Evolutionary conservation across 2,329 filamentous ascomycete species (phyloP).

Genomic region (Aspergillus udagawae): DNA sequence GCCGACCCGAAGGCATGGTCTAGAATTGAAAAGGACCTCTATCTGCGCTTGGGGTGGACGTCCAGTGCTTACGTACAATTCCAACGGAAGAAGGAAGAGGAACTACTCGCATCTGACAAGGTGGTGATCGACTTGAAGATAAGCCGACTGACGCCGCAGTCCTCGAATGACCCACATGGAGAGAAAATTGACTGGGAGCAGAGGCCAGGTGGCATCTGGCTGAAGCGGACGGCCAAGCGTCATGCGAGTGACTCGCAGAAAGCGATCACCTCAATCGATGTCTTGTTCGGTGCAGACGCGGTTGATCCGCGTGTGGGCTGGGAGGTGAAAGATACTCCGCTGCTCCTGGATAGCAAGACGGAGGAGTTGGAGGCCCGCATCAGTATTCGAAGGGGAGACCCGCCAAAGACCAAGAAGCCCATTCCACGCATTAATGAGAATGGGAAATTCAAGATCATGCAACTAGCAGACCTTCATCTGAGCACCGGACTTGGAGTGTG

Average conservation of each 20-base stretch:
- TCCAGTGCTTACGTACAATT: conserved; percentile 77
- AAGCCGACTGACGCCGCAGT: conserved; percentile 65
- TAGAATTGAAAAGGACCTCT: conserved; percentile 84
- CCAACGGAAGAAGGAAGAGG: conserved; percentile 79
- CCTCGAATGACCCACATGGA: conserved; percentile 51
- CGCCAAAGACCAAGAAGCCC: conserved; percentile 62
- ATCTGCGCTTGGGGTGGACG: conserved; percentile 69
- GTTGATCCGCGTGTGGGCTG: conserved; percentile 85
- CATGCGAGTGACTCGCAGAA: conserved; percentile 70
- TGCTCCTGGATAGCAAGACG: conserved; percentile 63
- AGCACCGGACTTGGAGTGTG: conserved; percentile 84
- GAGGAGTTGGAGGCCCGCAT: conserved; percentile 68
- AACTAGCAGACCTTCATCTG: conserved; percentile 89
- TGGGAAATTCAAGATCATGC: conserved; percentile 95
- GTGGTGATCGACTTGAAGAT: conserved; percentile 77
- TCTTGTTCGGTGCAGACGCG: conserved; percentile 85
- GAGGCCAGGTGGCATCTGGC: conserved; percentile 73
- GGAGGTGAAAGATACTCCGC: conserved; percentile 69
- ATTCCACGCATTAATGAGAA: conserved; percentile 76
- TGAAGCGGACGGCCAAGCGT: conserved; percentile 68
- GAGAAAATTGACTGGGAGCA: conserved; percentile 70
- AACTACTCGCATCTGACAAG: conserved; percentile 68
- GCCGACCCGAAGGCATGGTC: conserved; percentile 72
- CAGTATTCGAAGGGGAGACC: conserved; percentile 70
- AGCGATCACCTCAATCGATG: conserved; percentile 75